Evolutionary conservation across 176 grass and related monocot genomes (phyloP), one percentile per base, ranked within the genome.

Genomic region (Oryza nivara): DNA sequence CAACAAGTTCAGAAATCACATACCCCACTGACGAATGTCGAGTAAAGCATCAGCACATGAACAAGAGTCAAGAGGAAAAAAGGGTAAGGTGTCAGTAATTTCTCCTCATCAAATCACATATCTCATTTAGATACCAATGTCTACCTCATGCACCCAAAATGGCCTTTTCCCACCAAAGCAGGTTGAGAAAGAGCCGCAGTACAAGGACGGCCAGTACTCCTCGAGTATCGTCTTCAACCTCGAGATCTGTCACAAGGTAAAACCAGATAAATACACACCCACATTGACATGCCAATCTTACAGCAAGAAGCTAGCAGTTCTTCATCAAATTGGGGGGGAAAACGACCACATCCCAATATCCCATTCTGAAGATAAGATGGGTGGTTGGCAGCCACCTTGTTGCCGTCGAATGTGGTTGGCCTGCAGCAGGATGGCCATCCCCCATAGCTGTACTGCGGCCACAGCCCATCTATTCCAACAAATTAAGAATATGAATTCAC

Each of bases 121-220:
- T 35, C 9, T 9, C 5, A 48, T 58, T 6, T 73, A 86, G n/a
- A 43, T 35, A 46, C 3, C 26, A n/a, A 44, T 65, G n/a, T 20
- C 28, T 78, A 95, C 96, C 93, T 99, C 93, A 68, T 99, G 96
- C 16, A 77, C 91, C 96, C 96, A 99, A 82, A 99, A 92, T 12
- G 88, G 68, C 2, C 90, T 93, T 73, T 34, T 96, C 64, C 93
- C 88, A 79, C 93, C 90, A 54, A 92, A 99, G 88, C 96, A 99
- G 54, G 84, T 87, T 7, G 83, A 93, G 8, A 89, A 88, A 70
- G 86, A 87, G 46, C 93, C 84, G 15, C 96, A 97, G 32, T 91
- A 93, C 17, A 93, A 79, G 51, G 95, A 91, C 5, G 95, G 93
- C 96, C 96, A 99, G 61, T 96, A 94, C 51, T 89, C 92, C 79